Evolutionary conservation across 176 grass and related monocot genomes (phyloP).

Genomic region (Thinopyrum elongatum): DNA sequence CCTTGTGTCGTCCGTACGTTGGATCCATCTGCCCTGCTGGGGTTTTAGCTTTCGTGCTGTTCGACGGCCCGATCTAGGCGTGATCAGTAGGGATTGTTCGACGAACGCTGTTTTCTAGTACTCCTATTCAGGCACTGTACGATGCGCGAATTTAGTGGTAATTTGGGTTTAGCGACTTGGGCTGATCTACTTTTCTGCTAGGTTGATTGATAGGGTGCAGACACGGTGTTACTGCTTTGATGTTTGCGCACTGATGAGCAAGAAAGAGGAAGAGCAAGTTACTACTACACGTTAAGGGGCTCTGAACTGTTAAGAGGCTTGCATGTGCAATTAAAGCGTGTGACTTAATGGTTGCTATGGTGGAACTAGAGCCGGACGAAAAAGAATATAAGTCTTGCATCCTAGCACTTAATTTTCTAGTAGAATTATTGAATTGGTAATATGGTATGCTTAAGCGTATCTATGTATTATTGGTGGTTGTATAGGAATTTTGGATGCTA

Average conservation of each 20-base stretch:
- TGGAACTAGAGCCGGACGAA: not conserved
- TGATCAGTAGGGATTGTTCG: not conserved
- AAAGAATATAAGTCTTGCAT: not conserved
- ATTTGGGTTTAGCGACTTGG: not conserved
- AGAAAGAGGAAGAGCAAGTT: not conserved
- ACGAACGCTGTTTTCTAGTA: not conserved
- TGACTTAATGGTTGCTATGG: not conserved
- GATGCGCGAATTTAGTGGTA: not conserved
- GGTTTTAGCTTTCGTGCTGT: not conserved
- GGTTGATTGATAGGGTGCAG: not conserved
- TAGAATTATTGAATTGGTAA: not conserved
- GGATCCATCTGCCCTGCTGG: not conserved
- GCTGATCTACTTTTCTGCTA: slow-evolving; percentile 22
- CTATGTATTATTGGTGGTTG: not conserved
- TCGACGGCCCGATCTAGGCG: not conserved
- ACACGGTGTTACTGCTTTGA: not conserved
- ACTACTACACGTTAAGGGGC: too few relatives aligned
- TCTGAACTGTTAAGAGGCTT: not conserved
- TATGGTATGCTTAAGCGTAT: not conserved
- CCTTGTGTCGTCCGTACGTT: not conserved
- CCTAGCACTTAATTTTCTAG: not conserved
- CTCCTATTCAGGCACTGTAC: not conserved
- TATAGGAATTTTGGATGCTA: not conserved
- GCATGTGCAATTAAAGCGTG: not conserved
- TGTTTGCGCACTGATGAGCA: not conserved